These are phyloP conservation scores for Abelmoschus esculentus DNA, from an alignment of 345 rosid genomes.

Conservation along the genomic window DNA sequence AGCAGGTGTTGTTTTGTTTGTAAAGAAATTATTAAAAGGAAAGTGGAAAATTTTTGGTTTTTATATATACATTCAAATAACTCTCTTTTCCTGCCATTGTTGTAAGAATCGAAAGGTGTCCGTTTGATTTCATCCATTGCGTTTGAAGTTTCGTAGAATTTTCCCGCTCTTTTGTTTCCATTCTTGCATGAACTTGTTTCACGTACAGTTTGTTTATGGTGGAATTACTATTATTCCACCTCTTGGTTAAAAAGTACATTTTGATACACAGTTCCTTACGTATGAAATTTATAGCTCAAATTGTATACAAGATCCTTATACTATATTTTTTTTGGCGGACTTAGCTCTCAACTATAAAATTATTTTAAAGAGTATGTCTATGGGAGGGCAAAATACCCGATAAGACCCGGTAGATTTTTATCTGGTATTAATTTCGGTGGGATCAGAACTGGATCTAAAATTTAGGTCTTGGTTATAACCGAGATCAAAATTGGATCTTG, in stretches of 20 bases:
- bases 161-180: slow-evolving; percentile 29
- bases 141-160: slow-evolving; percentile 44
- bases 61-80: neutral
- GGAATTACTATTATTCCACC: neutral
- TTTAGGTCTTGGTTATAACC: too few relatives aligned
- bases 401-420: too few relatives aligned
- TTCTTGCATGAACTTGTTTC: slow-evolving; percentile 25
- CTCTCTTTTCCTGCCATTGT: neutral
- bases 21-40: neutral
- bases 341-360: too few relatives aligned
- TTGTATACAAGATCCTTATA: too few relatives aligned
- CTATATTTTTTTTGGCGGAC: too few relatives aligned
- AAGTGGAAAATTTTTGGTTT: neutral
- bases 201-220: slow-evolving; percentile 14
- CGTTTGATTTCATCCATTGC: neutral
- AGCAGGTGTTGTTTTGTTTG: neutral
- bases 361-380: too few relatives aligned
- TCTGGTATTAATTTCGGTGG: too few relatives aligned
- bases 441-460: too few relatives aligned
- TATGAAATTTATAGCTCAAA: neutral
- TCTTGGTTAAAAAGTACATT: too few relatives aligned
- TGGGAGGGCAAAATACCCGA: too few relatives aligned
- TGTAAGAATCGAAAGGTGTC: neutral
- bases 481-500: too few relatives aligned
- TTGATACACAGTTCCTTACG: neutral